A percentile compares a stretch with the other conserved stretches of the same genome.
phyloP scores from a whole-genome alignment of 179 eudicot genomes.

The Carnegiea gigantea region DNA sequence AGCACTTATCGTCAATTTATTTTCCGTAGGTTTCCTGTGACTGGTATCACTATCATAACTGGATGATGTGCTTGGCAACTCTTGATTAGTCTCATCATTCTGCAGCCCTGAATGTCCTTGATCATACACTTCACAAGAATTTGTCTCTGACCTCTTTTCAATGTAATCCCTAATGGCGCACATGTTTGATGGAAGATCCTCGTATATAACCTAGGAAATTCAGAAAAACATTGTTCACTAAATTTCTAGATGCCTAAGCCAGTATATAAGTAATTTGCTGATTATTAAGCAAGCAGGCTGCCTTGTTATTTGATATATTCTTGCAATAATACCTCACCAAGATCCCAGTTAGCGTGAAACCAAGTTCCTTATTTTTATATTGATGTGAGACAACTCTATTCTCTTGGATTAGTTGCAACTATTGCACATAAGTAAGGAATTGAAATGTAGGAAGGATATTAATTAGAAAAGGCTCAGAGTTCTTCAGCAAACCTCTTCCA shows the following conservation, averaged over 20 bases:
- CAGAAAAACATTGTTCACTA: neutral
- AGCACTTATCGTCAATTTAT: conserved; percentile 22
- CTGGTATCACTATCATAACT: conserved; percentile 16
- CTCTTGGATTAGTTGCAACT: neutral
- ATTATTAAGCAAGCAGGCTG: too few relatives aligned
- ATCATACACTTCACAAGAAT: conserved; percentile 28
- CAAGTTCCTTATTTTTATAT: neutral
- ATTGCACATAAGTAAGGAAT: neutral
- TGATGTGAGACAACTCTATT: neutral
- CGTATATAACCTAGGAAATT: conserved; percentile 68
- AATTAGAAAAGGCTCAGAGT: conserved; percentile 12
- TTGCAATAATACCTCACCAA: too few relatives aligned
- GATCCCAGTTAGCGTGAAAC: too few relatives aligned
- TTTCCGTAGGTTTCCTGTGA: conserved; percentile 14
- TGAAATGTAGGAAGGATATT: conserved; percentile 9
- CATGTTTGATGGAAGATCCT: conserved; percentile 98
- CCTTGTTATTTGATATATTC: too few relatives aligned
- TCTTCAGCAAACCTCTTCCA: conserved; percentile 79
- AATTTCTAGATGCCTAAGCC: too few relatives aligned
- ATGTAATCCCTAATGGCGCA: conserved; percentile 89
- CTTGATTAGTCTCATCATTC: conserved; percentile 20
- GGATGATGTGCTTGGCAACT: conserved; percentile 23
- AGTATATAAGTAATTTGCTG: too few relatives aligned
- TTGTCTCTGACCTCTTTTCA: conserved; percentile 50
- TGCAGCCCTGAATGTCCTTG: conserved; percentile 26